Evolutionary conservation across 2,329 filamentous ascomycete species (phyloP).

Genomic region (Periconia digitata): DNA sequence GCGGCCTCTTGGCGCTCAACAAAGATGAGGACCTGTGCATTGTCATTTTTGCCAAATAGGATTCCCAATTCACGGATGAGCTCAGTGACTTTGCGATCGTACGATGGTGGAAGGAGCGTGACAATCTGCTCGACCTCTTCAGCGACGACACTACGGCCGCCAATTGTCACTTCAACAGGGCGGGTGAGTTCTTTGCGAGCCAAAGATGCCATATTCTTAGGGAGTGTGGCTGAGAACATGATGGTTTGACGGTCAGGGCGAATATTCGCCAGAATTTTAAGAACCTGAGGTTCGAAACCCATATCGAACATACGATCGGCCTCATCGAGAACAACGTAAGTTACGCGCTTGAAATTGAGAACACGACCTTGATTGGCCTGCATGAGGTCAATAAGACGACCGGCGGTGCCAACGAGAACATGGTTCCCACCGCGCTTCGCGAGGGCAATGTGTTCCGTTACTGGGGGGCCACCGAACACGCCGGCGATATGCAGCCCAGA

Average conservation of each 20-base stretch:
- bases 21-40: conserved; percentile 86
- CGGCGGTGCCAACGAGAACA: conserved; percentile 84
- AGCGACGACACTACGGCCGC: conserved; percentile 72
- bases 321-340: conserved; percentile 94
- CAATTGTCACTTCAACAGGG: conserved; percentile 89
- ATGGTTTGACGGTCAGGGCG: conserved; percentile 92
- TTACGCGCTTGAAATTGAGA: conserved; percentile 84
- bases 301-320: conserved; percentile 99
- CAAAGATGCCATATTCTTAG: conserved; percentile 85
- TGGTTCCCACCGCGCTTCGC: conserved; percentile 94
- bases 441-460: conserved; percentile 96
- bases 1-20: conserved; percentile 85
- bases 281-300: conserved; percentile 98
- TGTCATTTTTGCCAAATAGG: conserved; percentile 82
- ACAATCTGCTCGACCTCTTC: conserved; percentile 86
- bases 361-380: conserved; percentile 93
- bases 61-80: conserved; percentile 85
- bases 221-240: conserved; percentile 95
- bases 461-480: conserved; percentile 91
- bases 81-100: conserved; percentile 77
- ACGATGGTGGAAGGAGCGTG: conserved; percentile 59
- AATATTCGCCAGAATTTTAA: conserved; percentile 92
- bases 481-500: conserved; percentile 84
- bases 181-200: conserved; percentile 85
- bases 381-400: conserved; percentile 91